phyloP scores from a whole-genome alignment of 805 yeast genomes.

The Sugiyamaella qingdaonensis region DNA sequence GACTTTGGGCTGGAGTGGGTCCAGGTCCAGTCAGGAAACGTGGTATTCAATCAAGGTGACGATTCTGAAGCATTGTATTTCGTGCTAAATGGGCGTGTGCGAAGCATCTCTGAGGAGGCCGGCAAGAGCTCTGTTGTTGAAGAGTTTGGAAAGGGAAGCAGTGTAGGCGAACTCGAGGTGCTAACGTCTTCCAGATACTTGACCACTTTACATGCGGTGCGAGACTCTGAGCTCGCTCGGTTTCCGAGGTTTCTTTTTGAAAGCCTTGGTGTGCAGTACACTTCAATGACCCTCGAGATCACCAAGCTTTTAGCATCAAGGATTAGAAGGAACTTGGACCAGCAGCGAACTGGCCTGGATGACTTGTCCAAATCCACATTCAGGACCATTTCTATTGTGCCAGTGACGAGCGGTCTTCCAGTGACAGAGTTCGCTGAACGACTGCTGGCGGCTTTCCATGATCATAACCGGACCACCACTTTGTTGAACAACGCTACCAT shows the following conservation, averaged over 20 bases:
- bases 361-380: conserved; percentile 35
- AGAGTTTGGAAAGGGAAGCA: conserved; percentile 91
- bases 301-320: conserved; percentile 77
- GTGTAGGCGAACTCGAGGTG: conserved; percentile 93
- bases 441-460: conserved; percentile 64
- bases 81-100: conserved; percentile 80
- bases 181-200: conserved; percentile 71
- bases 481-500: conserved; percentile 81
- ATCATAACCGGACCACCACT: conserved; percentile 68
- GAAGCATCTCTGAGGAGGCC: conserved; percentile 45
- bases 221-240: conserved; percentile 92
- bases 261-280: conserved; percentile 74
- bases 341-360: not conserved
- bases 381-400: conserved; percentile 80
- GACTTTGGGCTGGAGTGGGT: conserved; percentile 96
- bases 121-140: conserved; percentile 41
- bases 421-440: conserved; percentile 78
- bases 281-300: conserved; percentile 85
- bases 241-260: conserved; percentile 89
- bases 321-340: conserved; percentile 24
- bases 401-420: conserved; percentile 77
- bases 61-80: conserved; percentile 87
- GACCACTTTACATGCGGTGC: conserved; percentile 70
- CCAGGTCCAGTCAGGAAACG: conserved; percentile 80
- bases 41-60: conserved; percentile 75